Evolutionary conservation across 768 basidiomycete genomes (phyloP).

Genomic region (Guyanaporus albipodus): DNA sequence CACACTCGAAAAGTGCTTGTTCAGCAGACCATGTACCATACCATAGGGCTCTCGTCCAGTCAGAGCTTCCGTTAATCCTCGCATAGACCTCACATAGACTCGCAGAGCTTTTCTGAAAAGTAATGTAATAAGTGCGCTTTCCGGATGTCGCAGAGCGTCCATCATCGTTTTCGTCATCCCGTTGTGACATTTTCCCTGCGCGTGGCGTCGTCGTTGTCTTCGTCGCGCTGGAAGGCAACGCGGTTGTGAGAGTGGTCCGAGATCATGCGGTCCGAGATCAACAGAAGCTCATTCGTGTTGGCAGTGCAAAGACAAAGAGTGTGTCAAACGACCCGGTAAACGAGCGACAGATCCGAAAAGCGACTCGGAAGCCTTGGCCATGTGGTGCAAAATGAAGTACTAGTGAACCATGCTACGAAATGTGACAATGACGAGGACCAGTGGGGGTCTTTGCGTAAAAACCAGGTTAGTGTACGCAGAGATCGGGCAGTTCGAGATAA

Average conservation of each 20-base stretch:
- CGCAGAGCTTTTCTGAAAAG: too few species aligned
- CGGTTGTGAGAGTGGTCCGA: slow-evolving; percentile 94
- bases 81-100: too few species aligned
- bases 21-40: too few species aligned
- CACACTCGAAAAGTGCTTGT: too few species aligned
- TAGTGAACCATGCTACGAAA: slow-evolving; percentile 87
- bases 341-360: slow-evolving; percentile 98
- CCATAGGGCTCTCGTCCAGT: too few species aligned
- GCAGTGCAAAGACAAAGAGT: slow-evolving; percentile 92
- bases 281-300: slow-evolving; percentile 91
- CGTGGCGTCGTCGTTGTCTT: too few species aligned
- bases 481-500: slow-evolving; percentile 91
- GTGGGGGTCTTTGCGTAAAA: not conserved
- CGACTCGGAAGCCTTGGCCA: slow-evolving; percentile 97
- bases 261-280: slow-evolving; percentile 88
- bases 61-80: too few species aligned
- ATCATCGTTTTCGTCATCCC: too few species aligned
- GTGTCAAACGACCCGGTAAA: slow-evolving; percentile 97
- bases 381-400: slow-evolving; percentile 98
- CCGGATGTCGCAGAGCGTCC: too few species aligned
- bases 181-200: too few species aligned
- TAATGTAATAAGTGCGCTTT: too few species aligned
- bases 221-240: too few species aligned
- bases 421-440: not conserved
- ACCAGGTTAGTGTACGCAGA: slow-evolving; percentile 67